Evolutionary conservation across 345 rosid genomes (phyloP).

Genomic region (Iberis pinnata): DNA sequence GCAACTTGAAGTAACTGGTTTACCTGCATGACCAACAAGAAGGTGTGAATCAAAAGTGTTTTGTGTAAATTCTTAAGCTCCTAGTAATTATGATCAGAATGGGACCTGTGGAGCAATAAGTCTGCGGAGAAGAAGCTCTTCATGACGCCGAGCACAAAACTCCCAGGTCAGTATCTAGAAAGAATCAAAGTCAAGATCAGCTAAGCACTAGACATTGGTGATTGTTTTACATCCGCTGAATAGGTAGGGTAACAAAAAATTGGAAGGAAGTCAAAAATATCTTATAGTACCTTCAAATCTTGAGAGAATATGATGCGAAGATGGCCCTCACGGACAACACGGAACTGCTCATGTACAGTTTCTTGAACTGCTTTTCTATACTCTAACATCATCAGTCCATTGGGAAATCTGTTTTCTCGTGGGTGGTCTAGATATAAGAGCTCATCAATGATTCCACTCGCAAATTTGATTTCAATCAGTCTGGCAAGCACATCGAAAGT

Average conservation of each 20-base stretch:
- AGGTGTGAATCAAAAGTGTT: too few relatives aligned
- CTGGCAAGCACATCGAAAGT: slow-evolving; percentile 90
- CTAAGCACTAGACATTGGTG: neutral
- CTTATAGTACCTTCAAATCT: slow-evolving; percentile 64
- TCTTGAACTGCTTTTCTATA: slow-evolving; percentile 90
- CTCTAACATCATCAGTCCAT: slow-evolving; percentile 78
- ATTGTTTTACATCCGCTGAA: neutral
- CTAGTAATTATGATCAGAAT: slow-evolving; percentile 4
- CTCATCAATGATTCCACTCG: slow-evolving; percentile 91
- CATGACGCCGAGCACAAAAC: slow-evolving; percentile 85
- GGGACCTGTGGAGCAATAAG: slow-evolving; percentile 84
- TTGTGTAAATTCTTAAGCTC: slow-evolving; percentile 30
- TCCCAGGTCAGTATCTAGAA: slow-evolving; percentile 88
- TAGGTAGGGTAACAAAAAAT: slow-evolving; percentile 2
- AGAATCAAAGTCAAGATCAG: slow-evolving; percentile 6
- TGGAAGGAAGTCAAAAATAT: neutral
- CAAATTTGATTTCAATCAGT: slow-evolving; percentile 85
- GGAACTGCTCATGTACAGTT: slow-evolving; percentile 88
- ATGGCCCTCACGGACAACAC: slow-evolving; percentile 94
- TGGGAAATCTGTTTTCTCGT: slow-evolving; percentile 58
- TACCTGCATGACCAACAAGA: slow-evolving; percentile 44
- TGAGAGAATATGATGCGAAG: slow-evolving; percentile 80
- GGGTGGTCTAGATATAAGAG: slow-evolving; percentile 81
- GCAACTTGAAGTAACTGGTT: slow-evolving; percentile 85
- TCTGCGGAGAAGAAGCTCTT: slow-evolving; percentile 87